Percentiles rank a stretch among this genome's conserved stretches.
Evolutionary conservation across 2,329 filamentous ascomycete species (phyloP).

Genomic region (Pyrenochaeta sp.): DNA sequence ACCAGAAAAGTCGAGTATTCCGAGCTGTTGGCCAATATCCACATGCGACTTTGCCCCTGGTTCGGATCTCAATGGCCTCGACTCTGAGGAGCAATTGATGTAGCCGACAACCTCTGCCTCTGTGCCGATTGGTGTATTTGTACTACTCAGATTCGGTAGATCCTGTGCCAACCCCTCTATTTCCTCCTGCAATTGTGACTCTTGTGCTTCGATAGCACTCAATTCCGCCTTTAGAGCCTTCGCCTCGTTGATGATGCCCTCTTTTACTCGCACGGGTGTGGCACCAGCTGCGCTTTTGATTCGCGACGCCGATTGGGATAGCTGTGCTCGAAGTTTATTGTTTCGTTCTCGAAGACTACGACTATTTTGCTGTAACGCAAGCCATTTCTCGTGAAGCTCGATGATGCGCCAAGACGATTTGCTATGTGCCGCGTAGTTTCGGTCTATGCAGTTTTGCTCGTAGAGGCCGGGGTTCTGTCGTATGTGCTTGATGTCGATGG

Average conservation of each 20-base stretch:
- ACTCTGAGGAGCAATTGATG: slow-evolving; percentile 74
- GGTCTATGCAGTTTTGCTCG: slow-evolving; percentile 80
- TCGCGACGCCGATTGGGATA: slow-evolving; percentile 50
- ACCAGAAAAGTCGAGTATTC: slow-evolving; percentile 86
- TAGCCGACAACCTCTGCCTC: slow-evolving; percentile 73
- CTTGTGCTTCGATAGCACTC: slow-evolving; percentile 65
- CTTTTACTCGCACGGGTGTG: slow-evolving; percentile 50
- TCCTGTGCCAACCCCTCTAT: slow-evolving; percentile 78
- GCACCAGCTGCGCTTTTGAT: slow-evolving; percentile 38
- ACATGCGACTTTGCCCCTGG: slow-evolving; percentile 77
- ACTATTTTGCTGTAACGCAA: slow-evolving; percentile 63
- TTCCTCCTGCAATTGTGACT: slow-evolving; percentile 66
- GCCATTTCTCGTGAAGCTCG: slow-evolving; percentile 56
- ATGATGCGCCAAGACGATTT: slow-evolving; percentile 62
- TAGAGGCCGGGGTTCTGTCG: slow-evolving; percentile 83
- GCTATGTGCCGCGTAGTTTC: slow-evolving; percentile 74
- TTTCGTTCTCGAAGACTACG: slow-evolving; percentile 69
- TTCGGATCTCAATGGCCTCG: slow-evolving; percentile 43
- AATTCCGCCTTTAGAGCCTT: slow-evolving; percentile 70
- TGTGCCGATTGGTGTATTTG: slow-evolving; percentile 74
- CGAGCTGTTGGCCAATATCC: slow-evolving; percentile 84
- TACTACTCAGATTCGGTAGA: slow-evolving; percentile 85
- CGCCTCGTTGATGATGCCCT: slow-evolving; percentile 68
- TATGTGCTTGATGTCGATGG: slow-evolving; percentile 87
- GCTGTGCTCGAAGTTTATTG: slow-evolving; percentile 68